Evolutionary conservation across 2,329 filamentous ascomycete species (phyloP), one percentile per base, ranked within the genome.

Genomic region (Pseudocercospora pini-densiflorae): DNA sequence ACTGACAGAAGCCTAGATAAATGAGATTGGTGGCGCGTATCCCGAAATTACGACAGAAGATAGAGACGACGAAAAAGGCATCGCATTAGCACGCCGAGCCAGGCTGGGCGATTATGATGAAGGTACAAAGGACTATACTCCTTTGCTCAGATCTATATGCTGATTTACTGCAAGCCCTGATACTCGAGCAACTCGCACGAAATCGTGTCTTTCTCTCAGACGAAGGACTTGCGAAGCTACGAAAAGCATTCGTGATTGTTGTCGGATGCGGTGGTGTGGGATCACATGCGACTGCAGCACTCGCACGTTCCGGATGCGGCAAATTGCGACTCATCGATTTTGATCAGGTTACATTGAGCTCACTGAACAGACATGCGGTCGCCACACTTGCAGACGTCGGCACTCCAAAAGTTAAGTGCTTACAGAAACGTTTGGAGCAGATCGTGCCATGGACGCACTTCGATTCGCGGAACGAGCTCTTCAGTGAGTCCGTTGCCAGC

Each of bases 251-350:
- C 75, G 87, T 99, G 55, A 86, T 98, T 45, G 87, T 99, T 1
- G 93, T 99, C 10, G 95, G 95, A 3, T 94, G 93, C 72, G 95
- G 95, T 69, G 95, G 95, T 49, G 95, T 99, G 5, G 95, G 95
- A 54, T 97, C 93, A 6, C 96, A 99, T 82, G 94, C 92, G 68
- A 88, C 90, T 4, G 90, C 94, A 1, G 90, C 95, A 3, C 88
- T 99, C 31, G 91, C 93, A 5, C 90, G 95, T 31, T 97, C 94
- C 0, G 95, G 95, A 33, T 93, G 97, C 51, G 90, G 91, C n/a
- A 90, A 89, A 73, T 85, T 99, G 62, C 90, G 95, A 0, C 86
- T 99, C 43, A 89, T 99, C 72, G 95, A 99, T 79, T 99, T 99
- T 77, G 95, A 99, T 78, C 95, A 99, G 84, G 94, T 99, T 36